A percentile compares a stretch with the other conserved stretches of the same genome.
Conservation (phyloP, 2,329 filamentous ascomycete genomes). For the Lachnellula willkommii region DNA sequence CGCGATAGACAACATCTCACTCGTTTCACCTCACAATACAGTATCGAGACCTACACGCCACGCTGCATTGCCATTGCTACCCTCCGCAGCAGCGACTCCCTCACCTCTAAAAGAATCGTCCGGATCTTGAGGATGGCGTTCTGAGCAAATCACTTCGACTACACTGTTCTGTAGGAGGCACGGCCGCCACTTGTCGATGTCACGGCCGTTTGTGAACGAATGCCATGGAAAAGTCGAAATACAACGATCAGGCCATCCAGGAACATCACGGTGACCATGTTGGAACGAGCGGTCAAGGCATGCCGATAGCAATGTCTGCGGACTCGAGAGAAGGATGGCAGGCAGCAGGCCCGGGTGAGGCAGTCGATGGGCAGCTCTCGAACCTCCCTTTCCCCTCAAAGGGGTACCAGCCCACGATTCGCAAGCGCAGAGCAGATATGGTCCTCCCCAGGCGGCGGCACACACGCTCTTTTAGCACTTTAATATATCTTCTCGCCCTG, state of each 20-base stretch:
- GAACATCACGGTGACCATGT: conserved; percentile 22
- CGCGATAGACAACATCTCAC: neutral
- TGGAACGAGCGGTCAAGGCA: conserved; percentile 5
- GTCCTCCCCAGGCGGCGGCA: conserved; percentile 1
- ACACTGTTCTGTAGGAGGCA: conserved; percentile 18
- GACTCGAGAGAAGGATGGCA: conserved; percentile 15
- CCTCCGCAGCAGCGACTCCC: neutral
- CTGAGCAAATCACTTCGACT: conserved; percentile 13
- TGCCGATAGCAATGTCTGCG: conserved; percentile 22
- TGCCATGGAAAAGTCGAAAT: conserved; percentile 27
- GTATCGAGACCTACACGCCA: neutral
- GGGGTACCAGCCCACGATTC: neutral
- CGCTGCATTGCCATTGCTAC: neutral
- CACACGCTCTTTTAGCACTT: conserved; percentile 7
- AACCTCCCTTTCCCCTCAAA: neutral
- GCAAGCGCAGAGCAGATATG: conserved; percentile 3
- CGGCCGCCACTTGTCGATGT: conserved; percentile 19
- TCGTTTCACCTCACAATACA: neutral
- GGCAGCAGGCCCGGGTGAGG: neutral
- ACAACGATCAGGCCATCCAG: conserved; percentile 19
- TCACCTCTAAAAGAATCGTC: conserved; percentile 5
- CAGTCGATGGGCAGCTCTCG: neutral
- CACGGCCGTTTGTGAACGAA: conserved; percentile 17
- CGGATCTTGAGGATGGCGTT: conserved; percentile 24
- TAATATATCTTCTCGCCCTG: conserved; percentile 21